Evolutionary conservation across 495 filamentous ascomycete genomes (phyloP).

Genomic region (Lasiosphaeris hirsuta): DNA sequence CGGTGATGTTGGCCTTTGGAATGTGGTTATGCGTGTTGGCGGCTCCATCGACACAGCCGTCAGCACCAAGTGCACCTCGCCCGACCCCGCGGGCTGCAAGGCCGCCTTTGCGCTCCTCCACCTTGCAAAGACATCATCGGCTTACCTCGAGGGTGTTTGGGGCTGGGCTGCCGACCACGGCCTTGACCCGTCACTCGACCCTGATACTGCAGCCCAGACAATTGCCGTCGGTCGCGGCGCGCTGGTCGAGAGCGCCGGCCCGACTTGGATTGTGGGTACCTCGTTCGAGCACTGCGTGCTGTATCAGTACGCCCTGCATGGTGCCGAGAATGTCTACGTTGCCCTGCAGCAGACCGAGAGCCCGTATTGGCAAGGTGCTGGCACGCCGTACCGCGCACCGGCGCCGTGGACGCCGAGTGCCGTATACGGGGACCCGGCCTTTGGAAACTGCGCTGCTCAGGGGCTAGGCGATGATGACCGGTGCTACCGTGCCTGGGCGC

Average conservation of each 20-base stretch:
- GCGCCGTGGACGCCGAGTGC: conserved; percentile 17
- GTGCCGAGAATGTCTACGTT: conserved; percentile 61
- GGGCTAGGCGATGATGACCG: conserved; percentile 14
- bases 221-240: conserved; percentile 51
- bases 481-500: conserved; percentile 44
- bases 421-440: conserved; percentile 17
- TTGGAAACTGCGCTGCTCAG: conserved; percentile 19
- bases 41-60: conserved; percentile 46
- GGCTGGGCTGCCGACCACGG: conserved; percentile 53
- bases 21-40: conserved; percentile 56
- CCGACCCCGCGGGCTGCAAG: conserved; percentile 39
- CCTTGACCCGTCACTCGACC: conserved; percentile 27
- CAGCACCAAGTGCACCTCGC: conserved; percentile 35
- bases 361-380: conserved; percentile 63
- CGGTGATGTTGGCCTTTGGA: conserved; percentile 56
- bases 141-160: conserved; percentile 59
- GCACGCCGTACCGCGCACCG: conserved; percentile 51
- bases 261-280: conserved; percentile 61
- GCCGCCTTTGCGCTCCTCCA: conserved; percentile 53
- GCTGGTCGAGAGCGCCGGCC: conserved; percentile 43
- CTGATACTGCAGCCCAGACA: conserved; percentile 26
- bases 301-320: conserved; percentile 68
- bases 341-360: conserved; percentile 68
- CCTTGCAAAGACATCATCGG: conserved; percentile 43
- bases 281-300: conserved; percentile 67